Evolutionary conservation across 768 basidiomycete genomes (phyloP).

Genomic region (Russula sp.): DNA sequence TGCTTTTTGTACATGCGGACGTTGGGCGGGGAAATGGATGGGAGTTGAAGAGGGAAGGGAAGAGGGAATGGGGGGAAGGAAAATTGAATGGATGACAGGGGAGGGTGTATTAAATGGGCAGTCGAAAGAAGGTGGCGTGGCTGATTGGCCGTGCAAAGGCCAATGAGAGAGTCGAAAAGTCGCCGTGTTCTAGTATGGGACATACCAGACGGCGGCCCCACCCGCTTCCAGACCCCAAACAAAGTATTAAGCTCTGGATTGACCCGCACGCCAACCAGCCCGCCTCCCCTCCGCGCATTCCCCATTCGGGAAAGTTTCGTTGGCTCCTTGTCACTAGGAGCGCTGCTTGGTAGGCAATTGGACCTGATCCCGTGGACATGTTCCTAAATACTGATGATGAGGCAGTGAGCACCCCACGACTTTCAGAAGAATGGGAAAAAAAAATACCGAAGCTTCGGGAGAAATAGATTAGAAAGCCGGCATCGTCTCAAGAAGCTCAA

Average conservation of each 20-base stretch:
- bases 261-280: neutral
- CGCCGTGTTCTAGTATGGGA: constrained; percentile 10
- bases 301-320: neutral
- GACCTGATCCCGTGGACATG: neutral
- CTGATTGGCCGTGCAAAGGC: neutral
- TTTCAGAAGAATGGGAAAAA: no score
- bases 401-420: neutral
- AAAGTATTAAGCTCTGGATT: neutral
- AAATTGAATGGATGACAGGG: neutral
- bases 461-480: neutral
- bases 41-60: neutral
- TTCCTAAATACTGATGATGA: neutral
- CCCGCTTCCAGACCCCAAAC: constrained; percentile 12
- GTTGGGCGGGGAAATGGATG: neutral
- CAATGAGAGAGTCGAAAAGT: constrained; percentile 13
- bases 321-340: neutral
- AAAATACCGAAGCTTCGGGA: neutral
- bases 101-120: constrained; percentile 13
- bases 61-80: neutral
- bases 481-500: neutral
- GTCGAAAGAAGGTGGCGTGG: neutral
- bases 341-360: neutral
- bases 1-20: neutral
- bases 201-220: constrained; percentile 4
- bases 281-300: constrained; percentile 2